Conservation (phyloP, 148 eudicot species). For the Rhododendron simsii region DNA sequence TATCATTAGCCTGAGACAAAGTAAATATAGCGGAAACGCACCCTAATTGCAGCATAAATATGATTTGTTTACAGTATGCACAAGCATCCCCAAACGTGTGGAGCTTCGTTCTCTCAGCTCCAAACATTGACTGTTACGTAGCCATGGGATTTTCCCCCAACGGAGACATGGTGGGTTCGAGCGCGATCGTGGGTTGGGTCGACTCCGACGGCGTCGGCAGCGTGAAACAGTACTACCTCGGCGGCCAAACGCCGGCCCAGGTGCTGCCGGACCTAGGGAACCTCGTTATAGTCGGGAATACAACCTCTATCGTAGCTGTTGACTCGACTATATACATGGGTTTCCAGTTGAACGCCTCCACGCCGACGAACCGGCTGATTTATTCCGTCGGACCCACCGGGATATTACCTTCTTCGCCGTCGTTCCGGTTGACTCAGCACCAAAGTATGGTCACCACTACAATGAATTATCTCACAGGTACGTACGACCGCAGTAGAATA, state of each 20-base stretch:
- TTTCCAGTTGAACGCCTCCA: conserved; percentile 47
- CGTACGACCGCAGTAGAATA: too few species aligned
- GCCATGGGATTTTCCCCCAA: conserved; percentile 67
- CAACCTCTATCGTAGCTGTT: conserved; percentile 13
- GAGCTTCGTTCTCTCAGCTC: conserved; percentile 78
- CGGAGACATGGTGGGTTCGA: conserved; percentile 66
- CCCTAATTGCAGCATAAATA: neutral
- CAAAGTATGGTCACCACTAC: conserved; percentile 25
- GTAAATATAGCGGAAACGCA: too few species aligned
- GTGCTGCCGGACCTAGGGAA: conserved; percentile 50
- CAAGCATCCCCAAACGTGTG: conserved; percentile 40
- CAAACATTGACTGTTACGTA: conserved; percentile 39
- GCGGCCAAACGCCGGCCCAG: conserved; percentile 19
- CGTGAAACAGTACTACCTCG: conserved; percentile 45
- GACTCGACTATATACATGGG: conserved; percentile 45
- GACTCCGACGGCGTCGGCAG: conserved; percentile 24
- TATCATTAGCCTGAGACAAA: too few species aligned
- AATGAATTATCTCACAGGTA: conserved; percentile 67
- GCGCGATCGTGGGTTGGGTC: conserved; percentile 84
- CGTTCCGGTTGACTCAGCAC: conserved; percentile 41
- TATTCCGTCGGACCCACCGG: conserved; percentile 58
- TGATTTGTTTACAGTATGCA: conserved; percentile 35
- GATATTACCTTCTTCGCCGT: conserved; percentile 18
- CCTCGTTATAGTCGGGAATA: conserved; percentile 32
- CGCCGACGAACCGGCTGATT: conserved; percentile 32